Evolutionary conservation across 306 rosid genomes (phyloP).

Genomic region (Castanea crenata): DNA sequence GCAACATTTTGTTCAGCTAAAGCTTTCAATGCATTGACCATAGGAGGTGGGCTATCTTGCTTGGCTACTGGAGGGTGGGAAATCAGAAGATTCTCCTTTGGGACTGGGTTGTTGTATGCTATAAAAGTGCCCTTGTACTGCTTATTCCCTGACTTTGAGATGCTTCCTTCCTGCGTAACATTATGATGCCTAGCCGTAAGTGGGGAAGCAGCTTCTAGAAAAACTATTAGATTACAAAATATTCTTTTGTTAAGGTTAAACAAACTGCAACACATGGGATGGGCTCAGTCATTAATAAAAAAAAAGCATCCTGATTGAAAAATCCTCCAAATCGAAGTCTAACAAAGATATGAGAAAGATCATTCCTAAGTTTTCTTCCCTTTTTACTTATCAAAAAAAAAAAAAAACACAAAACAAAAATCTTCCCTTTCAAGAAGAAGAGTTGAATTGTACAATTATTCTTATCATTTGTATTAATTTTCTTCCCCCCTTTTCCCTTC

Average conservation of each 20-base stretch:
- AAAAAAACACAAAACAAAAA: no score
- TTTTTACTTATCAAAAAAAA: no score
- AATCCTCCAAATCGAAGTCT: no score
- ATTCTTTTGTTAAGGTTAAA: not conserved
- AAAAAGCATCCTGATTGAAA: no score
- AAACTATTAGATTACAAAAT: not conserved
- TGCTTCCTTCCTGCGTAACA: constrained; percentile 37
- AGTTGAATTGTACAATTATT: not conserved
- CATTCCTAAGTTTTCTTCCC: not conserved
- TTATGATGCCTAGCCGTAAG: not conserved
- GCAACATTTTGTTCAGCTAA: constrained; percentile 61
- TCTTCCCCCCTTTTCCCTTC: no score
- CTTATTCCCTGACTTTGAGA: not conserved
- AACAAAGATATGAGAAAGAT: not conserved
- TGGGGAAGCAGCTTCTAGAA: not conserved
- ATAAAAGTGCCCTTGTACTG: constrained; percentile 19
- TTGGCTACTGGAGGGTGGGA: constrained; percentile 9
- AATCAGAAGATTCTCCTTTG: constrained; percentile 16
- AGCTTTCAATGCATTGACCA: constrained; percentile 65
- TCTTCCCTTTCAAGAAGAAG: not conserved
- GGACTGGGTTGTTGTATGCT: constrained; percentile 3
- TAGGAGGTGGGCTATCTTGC: constrained; percentile 47
- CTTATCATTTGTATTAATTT: not conserved
- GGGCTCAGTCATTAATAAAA: no score
- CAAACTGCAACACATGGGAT: no score